Evolutionary conservation across 202 grass and related monocot species (phyloP).

Genomic region (Bolboschoenoplectus hybrid): DNA sequence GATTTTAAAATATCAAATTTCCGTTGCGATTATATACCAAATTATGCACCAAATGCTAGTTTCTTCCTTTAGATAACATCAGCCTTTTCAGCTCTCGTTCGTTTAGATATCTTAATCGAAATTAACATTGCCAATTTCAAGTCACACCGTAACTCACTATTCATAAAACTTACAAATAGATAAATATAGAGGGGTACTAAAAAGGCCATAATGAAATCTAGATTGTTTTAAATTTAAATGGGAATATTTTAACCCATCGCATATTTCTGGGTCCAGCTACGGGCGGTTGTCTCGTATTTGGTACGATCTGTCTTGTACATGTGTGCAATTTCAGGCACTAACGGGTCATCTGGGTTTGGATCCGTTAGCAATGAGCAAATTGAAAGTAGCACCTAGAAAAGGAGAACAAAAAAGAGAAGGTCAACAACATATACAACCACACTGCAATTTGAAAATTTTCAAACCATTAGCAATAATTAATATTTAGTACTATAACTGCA

Average conservation of each 20-base stretch:
- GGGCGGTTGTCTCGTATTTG: slow-evolving; percentile 74
- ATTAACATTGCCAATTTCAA: background rate
- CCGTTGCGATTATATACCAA: background rate
- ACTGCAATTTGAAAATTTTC: no score
- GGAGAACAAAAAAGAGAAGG: background rate
- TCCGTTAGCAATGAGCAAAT: slow-evolving; percentile 51
- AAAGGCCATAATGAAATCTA: background rate
- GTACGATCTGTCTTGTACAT: slow-evolving; percentile 68
- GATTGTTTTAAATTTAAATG: slow-evolving; percentile 27
- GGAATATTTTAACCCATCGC: slow-evolving; percentile 65
- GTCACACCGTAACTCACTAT: background rate
- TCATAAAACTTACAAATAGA: background rate
- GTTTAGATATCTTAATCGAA: slow-evolving; percentile 3
- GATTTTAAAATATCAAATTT: background rate
- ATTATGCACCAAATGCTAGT: background rate
- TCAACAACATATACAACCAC: background rate
- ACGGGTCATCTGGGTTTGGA: slow-evolving; percentile 77
- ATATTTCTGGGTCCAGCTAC: slow-evolving; percentile 94
- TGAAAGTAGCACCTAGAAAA: slow-evolving; percentile 76
- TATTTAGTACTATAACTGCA: background rate
- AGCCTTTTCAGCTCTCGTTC: slow-evolving; percentile 21
- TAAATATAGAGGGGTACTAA: background rate
- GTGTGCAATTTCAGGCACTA: slow-evolving; percentile 67
- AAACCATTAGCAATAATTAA: background rate
- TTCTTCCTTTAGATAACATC: background rate